phyloP scores from a whole-genome alignment of 2,329 filamentous ascomycete species.

The Aspergillus glaucus region DNA sequence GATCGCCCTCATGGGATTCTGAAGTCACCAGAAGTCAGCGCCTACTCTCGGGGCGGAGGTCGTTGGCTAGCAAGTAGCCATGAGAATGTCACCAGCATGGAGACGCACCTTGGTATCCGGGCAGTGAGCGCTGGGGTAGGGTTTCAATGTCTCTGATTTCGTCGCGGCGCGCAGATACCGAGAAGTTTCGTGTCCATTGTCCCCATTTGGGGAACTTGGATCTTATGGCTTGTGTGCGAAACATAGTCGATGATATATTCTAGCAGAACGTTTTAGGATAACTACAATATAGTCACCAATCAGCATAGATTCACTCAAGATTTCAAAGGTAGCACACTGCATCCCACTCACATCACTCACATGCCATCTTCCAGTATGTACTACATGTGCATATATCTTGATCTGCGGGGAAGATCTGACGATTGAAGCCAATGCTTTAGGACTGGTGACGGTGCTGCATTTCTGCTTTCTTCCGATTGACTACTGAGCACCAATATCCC shows the following conservation, averaged over 20 bases:
- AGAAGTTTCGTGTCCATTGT: conserved; percentile 33
- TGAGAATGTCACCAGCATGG: conserved; percentile 1
- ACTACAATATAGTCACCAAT: neutral
- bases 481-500: too few relatives aligned
- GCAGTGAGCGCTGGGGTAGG: conserved; percentile 49
- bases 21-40: neutral
- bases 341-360: too few relatives aligned
- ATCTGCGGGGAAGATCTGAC: too few relatives aligned
- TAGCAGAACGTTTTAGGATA: neutral
- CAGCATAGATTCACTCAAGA: too few relatives aligned
- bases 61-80: neutral
- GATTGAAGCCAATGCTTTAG: too few relatives aligned
- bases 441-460: too few relatives aligned
- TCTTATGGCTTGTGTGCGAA: conserved; percentile 8
- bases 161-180: conserved; percentile 29
- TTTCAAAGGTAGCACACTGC: too few relatives aligned
- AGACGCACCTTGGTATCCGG: conserved; percentile 56
- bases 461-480: too few relatives aligned
- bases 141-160: conserved; percentile 42
- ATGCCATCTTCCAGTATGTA: too few relatives aligned
- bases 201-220: conserved; percentile 7
- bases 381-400: too few relatives aligned
- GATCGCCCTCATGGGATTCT: conserved; percentile 54
- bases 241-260: conserved; percentile 16
- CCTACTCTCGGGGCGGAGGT: neutral